These are phyloP conservation scores for Solanum megistacrolobum DNA, from an alignment of 257 asterid genomes.

Conservation along the genomic window DNA sequence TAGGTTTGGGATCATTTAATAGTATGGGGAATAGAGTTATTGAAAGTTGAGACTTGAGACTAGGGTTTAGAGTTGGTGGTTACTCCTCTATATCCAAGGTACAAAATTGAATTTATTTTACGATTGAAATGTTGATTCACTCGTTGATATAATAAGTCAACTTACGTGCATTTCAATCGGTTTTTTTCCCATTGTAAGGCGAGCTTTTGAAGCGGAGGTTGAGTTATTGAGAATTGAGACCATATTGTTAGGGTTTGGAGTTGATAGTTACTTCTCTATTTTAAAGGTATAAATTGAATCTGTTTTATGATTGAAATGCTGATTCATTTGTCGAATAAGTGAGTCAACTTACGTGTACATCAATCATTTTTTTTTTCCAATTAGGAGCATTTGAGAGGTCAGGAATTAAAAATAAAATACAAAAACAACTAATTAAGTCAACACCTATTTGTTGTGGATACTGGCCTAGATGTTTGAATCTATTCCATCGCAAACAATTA, in stretches of 20 bases:
- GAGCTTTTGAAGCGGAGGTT: neutral
- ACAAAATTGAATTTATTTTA: neutral
- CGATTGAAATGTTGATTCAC: neutral
- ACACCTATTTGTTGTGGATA: neutral
- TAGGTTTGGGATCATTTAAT: too few relatives aligned
- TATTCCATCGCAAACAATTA: neutral
- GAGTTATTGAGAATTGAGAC: neutral
- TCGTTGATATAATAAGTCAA: neutral
- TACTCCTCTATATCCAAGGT: neutral
- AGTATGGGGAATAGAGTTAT: neutral
- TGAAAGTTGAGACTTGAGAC: neutral
- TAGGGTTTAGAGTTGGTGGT: neutral
- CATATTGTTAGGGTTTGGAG: neutral
- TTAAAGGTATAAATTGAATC: neutral
- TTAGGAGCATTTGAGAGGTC: too few relatives aligned
- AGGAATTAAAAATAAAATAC: neutral
- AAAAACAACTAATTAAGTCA: neutral
- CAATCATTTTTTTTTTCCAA: too few relatives aligned
- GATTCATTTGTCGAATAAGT: too few relatives aligned
- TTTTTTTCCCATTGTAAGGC: neutral
- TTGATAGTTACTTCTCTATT: neutral
- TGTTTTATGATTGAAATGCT: too few relatives aligned
- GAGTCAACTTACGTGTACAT: too few relatives aligned
- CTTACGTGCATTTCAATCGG: neutral
- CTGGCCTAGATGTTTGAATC: too few relatives aligned